Percentiles rank a stretch among this genome's conserved stretches.
These are phyloP conservation scores for Chalciporus sphaerocephalus DNA, from an alignment of 768 basidiomycete species.

Conservation along the genomic window DNA sequence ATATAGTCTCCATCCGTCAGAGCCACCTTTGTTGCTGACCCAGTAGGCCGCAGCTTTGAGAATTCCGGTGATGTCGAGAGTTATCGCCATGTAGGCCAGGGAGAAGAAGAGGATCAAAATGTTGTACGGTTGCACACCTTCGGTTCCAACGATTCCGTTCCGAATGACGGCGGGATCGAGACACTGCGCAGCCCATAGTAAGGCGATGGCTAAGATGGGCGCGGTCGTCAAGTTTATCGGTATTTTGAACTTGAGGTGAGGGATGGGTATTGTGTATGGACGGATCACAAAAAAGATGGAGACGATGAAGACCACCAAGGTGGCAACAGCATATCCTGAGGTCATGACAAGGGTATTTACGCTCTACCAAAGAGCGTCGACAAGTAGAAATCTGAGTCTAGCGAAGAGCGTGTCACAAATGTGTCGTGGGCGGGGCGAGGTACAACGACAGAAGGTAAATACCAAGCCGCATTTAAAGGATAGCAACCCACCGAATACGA, in stretches of 20 bases:
- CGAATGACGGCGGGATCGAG: conserved; percentile 48
- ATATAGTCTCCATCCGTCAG: conserved; percentile 68
- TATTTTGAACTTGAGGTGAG: conserved; percentile 31
- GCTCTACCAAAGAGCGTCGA: neutral
- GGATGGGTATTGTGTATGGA: conserved; percentile 40
- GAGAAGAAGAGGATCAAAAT: conserved; percentile 92
- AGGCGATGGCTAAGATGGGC: conserved; percentile 47
- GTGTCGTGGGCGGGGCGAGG: neutral
- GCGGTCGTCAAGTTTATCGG: conserved; percentile 50
- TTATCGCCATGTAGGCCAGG: conserved; percentile 89
- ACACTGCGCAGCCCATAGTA: conserved; percentile 56
- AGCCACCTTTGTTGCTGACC: conserved; percentile 78
- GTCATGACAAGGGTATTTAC: conserved; percentile 34
- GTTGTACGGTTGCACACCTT: conserved; percentile 84
- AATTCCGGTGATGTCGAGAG: conserved; percentile 84
- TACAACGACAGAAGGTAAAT: neutral
- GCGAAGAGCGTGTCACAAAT: neutral
- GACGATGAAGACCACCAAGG: conserved; percentile 48
- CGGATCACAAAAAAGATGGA: conserved; percentile 52
- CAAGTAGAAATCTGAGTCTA: neutral
- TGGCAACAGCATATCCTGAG: conserved; percentile 43
- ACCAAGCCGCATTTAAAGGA: neutral
- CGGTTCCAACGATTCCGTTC: conserved; percentile 73
- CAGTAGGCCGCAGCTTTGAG: conserved; percentile 84
- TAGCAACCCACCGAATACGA: neutral